phyloP scores from a whole-genome alignment of 495 filamentous ascomycete genomes.

The Penicillium longicatenatum region DNA sequence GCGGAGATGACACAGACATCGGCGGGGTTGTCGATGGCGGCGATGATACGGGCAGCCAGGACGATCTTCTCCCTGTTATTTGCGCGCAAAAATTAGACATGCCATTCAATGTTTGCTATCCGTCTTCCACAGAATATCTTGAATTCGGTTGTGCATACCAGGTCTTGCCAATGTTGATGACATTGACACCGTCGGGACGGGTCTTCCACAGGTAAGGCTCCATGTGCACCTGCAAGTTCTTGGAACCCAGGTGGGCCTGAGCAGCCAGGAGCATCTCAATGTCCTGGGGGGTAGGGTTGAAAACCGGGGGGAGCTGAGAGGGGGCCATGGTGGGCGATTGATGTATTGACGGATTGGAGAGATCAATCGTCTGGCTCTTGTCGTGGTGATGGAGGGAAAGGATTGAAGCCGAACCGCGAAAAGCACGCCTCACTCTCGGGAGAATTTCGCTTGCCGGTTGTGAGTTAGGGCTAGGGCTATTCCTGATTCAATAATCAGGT shows the following conservation, averaged over 20 bases:
- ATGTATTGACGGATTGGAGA: conserved; percentile 51
- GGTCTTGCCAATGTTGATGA: conserved; percentile 99
- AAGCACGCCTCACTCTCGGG: conserved; percentile 31
- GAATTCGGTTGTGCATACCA: conserved; percentile 63
- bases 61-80: conserved; percentile 94
- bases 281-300: conserved; percentile 85
- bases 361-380: conserved; percentile 58
- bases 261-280: conserved; percentile 99
- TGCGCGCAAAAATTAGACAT: conserved; percentile 30
- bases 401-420: conserved; percentile 38
- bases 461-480: conserved; percentile 47
- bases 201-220: conserved; percentile 99
- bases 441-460: conserved; percentile 48
- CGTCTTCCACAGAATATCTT: neutral
- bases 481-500: conserved; percentile 8
- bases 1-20: conserved; percentile 99
- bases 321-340: conserved; percentile 86
- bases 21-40: conserved; percentile 97
- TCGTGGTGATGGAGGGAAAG: conserved; percentile 45
- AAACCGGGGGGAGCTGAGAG: conserved; percentile 82
- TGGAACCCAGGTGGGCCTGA: conserved; percentile 95
- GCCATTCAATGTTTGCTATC: neutral
- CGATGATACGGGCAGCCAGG: conserved; percentile 97
- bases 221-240: conserved; percentile 99
- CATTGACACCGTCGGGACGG: conserved; percentile 94